Conservation (phyloP, 352 stramenopile genomes). For the Phytophthora tentaculata region DNA sequence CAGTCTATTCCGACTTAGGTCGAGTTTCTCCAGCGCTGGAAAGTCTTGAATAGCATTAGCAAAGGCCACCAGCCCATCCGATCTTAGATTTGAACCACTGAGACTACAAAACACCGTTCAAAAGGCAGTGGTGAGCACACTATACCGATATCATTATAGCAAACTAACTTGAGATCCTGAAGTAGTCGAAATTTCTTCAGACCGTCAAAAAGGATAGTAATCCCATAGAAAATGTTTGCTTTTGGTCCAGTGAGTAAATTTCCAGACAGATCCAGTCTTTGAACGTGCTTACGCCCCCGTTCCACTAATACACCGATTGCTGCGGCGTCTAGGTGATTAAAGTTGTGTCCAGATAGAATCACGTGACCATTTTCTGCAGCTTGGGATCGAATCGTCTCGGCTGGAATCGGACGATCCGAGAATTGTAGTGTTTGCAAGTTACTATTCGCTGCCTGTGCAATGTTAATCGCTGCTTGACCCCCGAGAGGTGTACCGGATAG, state of each 20-base stretch:
- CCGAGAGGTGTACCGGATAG: slow-evolving; percentile 61
- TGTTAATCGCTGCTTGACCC: slow-evolving; percentile 42
- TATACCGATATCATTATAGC: not conserved
- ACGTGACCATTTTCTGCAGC: slow-evolving; percentile 37
- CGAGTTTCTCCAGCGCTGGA: slow-evolving; percentile 49
- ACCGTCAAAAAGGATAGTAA: slow-evolving; percentile 48
- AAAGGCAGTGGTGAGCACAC: not conserved
- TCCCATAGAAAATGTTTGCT: slow-evolving; percentile 65
- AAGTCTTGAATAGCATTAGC: slow-evolving; percentile 51
- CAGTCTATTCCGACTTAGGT: slow-evolving; percentile 57
- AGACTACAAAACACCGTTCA: slow-evolving; percentile 43
- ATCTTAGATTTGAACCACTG: slow-evolving; percentile 40
- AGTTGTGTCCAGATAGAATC: slow-evolving; percentile 34
- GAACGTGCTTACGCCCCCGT: slow-evolving; percentile 53
- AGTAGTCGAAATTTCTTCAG: slow-evolving; percentile 60
- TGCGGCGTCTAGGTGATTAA: slow-evolving; percentile 68
- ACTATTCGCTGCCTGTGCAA: slow-evolving; percentile 49
- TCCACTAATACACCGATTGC: slow-evolving; percentile 60
- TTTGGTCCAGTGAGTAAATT: slow-evolving; percentile 58
- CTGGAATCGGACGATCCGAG: slow-evolving; percentile 44
- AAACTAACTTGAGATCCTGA: slow-evolving; percentile 53
- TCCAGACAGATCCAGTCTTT: slow-evolving; percentile 55
- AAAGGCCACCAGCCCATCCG: slow-evolving; percentile 60
- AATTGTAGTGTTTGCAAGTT: slow-evolving; percentile 59
- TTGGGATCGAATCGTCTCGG: slow-evolving; percentile 39